Base-by-base conservation (phyloP, 768 basidiomycete genomes). In the Mycena kentingensis region DNA sequence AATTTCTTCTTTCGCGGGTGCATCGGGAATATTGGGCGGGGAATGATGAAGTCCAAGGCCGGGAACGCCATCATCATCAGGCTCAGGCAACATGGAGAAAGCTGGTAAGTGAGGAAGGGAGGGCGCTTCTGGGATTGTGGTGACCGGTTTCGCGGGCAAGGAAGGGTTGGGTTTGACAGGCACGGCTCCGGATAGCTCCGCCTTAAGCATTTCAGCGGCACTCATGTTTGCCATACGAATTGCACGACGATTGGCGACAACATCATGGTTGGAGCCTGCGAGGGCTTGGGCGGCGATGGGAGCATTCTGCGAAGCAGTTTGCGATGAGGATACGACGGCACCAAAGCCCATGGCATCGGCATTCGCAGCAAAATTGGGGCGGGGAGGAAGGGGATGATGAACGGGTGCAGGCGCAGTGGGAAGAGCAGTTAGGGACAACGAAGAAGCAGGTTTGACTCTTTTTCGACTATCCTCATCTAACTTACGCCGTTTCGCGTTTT, bases 171-270 rank as follows among this genome's bases (percentile, higher is more conserved):
- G 70, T 58, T 79, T 78, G 41, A 79, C 77, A 55, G 75, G 76
- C 51, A 76, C 67, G 55, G 77, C 67, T 19, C 84, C 82, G 58
- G 85, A 81, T 58, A 98, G 70, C 70, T 98, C 92, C 46, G 92
- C 93, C 72, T 92, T 95, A 63, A 98, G 77, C 68, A 87, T 82
- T 67, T 98, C 92, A 49, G 95, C 95, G 38, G 96, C 96, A 74
- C 85, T 92, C 84, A 98, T 83, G 66, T 98, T 98, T 25, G 96
- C 96, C 82, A 96, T 86, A 54, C 95, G 84, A 58, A 97, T 92
- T 22, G 90, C 91, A 57, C 84, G 82, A 35, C 93, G 84, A 69
- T 96, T 96, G 43, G 87, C 87, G 25, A 95, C 93, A 53, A 96
- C 84, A 68, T 94, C 91, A 49, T 82, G 82, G 68, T 95, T 96